Percentiles rank a stretch among this genome's conserved stretches.
These are phyloP conservation scores for Phytopythium mirpurense DNA, from an alignment of 352 stramenopile genomes.

Conservation along the genomic window DNA sequence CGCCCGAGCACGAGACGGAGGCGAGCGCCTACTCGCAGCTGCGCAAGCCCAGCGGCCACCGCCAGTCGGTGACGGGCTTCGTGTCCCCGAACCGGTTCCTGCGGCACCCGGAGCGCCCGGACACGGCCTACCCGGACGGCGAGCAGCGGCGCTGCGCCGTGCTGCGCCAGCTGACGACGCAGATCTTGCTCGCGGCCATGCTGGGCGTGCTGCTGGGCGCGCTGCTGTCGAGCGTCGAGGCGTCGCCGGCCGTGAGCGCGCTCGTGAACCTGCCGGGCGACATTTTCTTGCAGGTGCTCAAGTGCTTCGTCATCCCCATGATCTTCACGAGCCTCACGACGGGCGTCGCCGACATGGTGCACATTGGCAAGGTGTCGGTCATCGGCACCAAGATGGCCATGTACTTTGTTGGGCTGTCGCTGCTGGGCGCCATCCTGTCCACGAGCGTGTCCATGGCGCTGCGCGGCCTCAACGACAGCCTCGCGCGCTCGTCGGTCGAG, in stretches of 20 bases:
- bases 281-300: slow-evolving; percentile 42
- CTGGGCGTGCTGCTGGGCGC: slow-evolving; percentile 26
- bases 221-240: slow-evolving; percentile 24
- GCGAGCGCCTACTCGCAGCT: background rate
- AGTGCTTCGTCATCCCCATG: slow-evolving; percentile 55
- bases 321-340: too few species aligned
- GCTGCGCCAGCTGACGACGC: slow-evolving; percentile 25
- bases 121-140: slow-evolving; percentile 14
- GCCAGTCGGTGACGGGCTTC: background rate
- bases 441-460: too few species aligned
- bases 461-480: too few species aligned
- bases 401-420: slow-evolving; percentile 45
- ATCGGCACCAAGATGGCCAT: slow-evolving; percentile 46
- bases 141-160: slow-evolving; percentile 16
- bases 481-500: too few species aligned
- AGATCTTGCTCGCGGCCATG: slow-evolving; percentile 36
- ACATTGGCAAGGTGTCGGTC: slow-evolving; percentile 59
- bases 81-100: background rate
- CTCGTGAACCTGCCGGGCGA: slow-evolving; percentile 32
- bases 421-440: too few species aligned
- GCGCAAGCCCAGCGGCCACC: too few species aligned
- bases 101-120: background rate
- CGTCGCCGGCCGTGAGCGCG: slow-evolving; percentile 31
- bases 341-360: slow-evolving; percentile 60
- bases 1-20: background rate